Evolutionary conservation across 2,329 filamentous ascomycete genomes (phyloP), one percentile per base, ranked within the genome.

Genomic region (Amphichorda felina): DNA sequence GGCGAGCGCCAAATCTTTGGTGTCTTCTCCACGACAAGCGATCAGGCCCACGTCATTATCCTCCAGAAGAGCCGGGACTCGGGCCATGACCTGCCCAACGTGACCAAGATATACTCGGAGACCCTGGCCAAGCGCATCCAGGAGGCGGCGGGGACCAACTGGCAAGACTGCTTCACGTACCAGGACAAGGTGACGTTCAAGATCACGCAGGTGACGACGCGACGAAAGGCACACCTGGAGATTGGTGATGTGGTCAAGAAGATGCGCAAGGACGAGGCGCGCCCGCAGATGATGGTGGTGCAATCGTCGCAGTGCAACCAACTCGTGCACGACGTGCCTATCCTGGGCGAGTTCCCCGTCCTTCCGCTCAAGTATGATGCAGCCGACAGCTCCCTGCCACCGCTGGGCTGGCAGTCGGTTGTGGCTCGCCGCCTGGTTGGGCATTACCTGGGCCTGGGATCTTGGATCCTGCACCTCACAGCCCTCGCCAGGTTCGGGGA

Each of bases 1-100:
- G 87, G 88, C 3, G 89, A 98, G 39, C 75, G 86, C 25, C 88
- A 98, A 50, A 80, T 98, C 35, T 96, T 95, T 54, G 88, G 86
- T 1, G 56, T 98, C 5, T 94, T 98, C 57, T 96, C 89, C 0
- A 89, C 86, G 0, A 75, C 75, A 0, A 80, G 73, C 43, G 71
- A 78, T 10, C 78, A 91, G 47, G 91, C 88, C 0, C 76, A 94
- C 48, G 75, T 99, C 34, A 70, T 96, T 34, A 81, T 95, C n/a
- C 69, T 94, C 26, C 88, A 91, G 51, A 82, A 80, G 49, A 78
- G 72, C 31, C 80, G 79, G 45, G 88, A 95, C 45, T 71, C 75
- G 5, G 69, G 63, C 2, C 82, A 93, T 48, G 84, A 88, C 21
- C 68, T 98, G 45, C 91, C 91, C 0, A 98, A 96, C 42, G 72